These are phyloP conservation scores for Pisolithus tinctorius DNA, from an alignment of 768 basidiomycete species.

Conservation along the genomic window DNA sequence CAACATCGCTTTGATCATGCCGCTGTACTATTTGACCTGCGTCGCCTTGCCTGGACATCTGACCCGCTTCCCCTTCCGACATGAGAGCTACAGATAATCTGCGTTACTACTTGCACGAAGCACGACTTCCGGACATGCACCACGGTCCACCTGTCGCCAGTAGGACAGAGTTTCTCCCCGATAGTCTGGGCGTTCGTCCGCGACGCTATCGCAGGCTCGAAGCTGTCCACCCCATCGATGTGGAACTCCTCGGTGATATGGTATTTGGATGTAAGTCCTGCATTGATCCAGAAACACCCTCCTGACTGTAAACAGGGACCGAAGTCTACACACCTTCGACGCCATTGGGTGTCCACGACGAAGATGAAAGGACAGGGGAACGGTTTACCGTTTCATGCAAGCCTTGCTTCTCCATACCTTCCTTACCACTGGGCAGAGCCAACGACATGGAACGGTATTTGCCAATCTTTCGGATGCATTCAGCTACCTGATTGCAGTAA, in stretches of 20 bases:
- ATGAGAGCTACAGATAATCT: conserved; percentile 39
- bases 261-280: conserved; percentile 34
- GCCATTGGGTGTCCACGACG: conserved; percentile 31
- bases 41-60: background rate
- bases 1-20: background rate
- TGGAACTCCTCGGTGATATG: conserved; percentile 24
- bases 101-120: conserved; percentile 40
- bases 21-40: too few species aligned
- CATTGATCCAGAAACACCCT: background rate
- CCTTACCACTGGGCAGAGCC: conserved; percentile 30
- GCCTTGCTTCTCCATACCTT: conserved; percentile 30
- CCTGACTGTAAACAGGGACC: conserved; percentile 30
- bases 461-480: background rate
- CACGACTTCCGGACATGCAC: conserved; percentile 38
- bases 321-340: conserved; percentile 29
- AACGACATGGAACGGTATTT: conserved; percentile 39
- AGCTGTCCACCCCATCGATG: conserved; percentile 32
- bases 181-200: conserved; percentile 32
- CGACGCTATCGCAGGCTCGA: conserved; percentile 49
- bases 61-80: background rate
- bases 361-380: conserved; percentile 34
- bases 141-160: conserved; percentile 29
- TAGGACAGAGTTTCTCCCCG: conserved; percentile 15
- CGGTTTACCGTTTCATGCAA: conserved; percentile 39
- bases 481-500: background rate